A percentile compares a stretch with the other conserved stretches of the same genome.
phyloP scores from a whole-genome alignment of 495 filamentous ascomycete species.

The Friedmanniomyces simplex region DNA sequence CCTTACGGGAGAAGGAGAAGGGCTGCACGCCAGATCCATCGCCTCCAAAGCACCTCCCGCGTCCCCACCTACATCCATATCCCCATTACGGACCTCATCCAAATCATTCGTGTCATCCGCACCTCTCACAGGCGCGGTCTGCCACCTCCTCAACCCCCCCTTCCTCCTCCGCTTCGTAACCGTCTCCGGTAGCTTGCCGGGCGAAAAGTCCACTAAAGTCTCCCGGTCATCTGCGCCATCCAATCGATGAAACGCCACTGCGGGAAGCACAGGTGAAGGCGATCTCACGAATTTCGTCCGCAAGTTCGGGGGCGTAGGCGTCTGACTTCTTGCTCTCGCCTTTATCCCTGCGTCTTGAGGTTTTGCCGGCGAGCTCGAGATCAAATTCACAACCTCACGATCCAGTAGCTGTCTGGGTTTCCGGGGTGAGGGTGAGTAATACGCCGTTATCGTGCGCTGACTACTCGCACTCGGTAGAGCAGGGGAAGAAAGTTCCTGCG shows the following conservation, averaged over 20 bases:
- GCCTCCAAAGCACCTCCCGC: background rate
- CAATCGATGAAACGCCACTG: background rate
- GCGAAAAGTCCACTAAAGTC: background rate
- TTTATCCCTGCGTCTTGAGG: no score
- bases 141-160: slow-evolving; percentile 3
- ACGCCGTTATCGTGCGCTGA: slow-evolving; percentile 11
- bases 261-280: background rate
- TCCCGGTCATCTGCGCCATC: background rate
- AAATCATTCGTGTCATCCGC: background rate
- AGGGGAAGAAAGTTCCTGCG: slow-evolving; percentile 12
- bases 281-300: slow-evolving; percentile 5
- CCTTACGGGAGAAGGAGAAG: background rate
- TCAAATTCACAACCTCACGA: slow-evolving; percentile 17
- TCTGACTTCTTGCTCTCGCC: background rate
- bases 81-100: background rate
- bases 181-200: slow-evolving; percentile 11
- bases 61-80: background rate
- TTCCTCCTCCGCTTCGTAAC: slow-evolving; percentile 18
- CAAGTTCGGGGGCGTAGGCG: slow-evolving; percentile 12
- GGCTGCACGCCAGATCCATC: background rate
- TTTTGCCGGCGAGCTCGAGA: slow-evolving; percentile 19
- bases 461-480: background rate
- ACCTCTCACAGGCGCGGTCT: slow-evolving; percentile 12
- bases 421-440: slow-evolving; percentile 17
- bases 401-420: background rate